Evolutionary conservation across 1,139 yeast species (phyloP), one percentile per base, ranked within the genome.

Genomic region (Taphrina betulina): DNA sequence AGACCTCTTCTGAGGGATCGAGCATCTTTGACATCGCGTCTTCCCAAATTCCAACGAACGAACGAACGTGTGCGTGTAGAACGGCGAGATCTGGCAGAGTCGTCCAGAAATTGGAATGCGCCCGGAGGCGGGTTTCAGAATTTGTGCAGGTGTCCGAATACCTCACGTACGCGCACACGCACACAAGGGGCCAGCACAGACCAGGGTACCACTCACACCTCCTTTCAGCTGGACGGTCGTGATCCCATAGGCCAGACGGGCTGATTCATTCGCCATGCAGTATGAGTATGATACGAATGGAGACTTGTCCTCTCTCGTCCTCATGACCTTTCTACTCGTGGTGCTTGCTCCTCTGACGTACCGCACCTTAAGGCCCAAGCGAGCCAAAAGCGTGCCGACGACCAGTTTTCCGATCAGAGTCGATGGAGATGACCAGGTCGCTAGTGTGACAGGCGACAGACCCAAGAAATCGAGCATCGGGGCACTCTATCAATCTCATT

Each of bases 211-310:
- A n/a, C n/a, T n/a, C n/a, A n/a, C n/a, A n/a, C n/a, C n/a, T n/a
- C n/a, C n/a, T n/a, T n/a, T n/a, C n/a, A n/a, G n/a, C n/a, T n/a
- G n/a, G n/a, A n/a, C n/a, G n/a, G n/a, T n/a, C n/a, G n/a, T n/a
- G n/a, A n/a, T n/a, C n/a, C n/a, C n/a, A n/a, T n/a, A n/a, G n/a
- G n/a, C n/a, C n/a, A n/a, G n/a, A n/a, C n/a, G n/a, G n/a, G n/a
- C n/a, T n/a, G n/a, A n/a, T n/a, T n/a, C n/a, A n/a, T n/a, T n/a
- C 10, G 37, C 17, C 34, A 50, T 50, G 54, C 54, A 50, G 54
- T 50, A 50, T 19, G 54, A 50, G 24, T 50, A 38, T 23, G 54
- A 50, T 24, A 31, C 46, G 2, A 33, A 29, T 12, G 54, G 54
- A 20, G 44, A 50, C 24, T 41, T 50, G 20, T 38, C 46, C 24